These are phyloP conservation scores for Lophium mytilinum DNA, from an alignment of 495 filamentous ascomycete species.

Conservation along the genomic window DNA sequence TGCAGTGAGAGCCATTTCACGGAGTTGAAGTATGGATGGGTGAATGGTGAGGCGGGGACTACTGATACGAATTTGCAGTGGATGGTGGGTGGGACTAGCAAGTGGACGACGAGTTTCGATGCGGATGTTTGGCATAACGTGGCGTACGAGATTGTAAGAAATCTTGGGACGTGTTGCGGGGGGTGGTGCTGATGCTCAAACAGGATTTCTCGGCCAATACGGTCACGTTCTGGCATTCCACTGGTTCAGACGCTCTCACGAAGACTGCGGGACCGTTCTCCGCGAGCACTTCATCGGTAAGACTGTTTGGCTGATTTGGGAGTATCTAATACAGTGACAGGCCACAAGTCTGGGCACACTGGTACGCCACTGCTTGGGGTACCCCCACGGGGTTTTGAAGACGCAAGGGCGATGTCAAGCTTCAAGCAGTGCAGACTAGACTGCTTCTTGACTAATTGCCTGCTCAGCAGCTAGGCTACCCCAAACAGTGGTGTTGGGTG, in stretches of 20 bases:
- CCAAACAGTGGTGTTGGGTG: too few species aligned
- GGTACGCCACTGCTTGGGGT: too few species aligned
- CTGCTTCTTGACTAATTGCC: too few species aligned
- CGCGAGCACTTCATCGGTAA: conserved; percentile 46
- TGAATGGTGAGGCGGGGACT: conserved; percentile 49
- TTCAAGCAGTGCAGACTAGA: too few species aligned
- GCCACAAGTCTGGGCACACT: too few species aligned
- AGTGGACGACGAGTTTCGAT: conserved; percentile 46
- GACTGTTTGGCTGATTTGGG: background rate
- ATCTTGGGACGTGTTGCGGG: background rate
- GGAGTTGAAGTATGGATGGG: conserved; percentile 64
- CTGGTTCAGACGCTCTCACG: conserved; percentile 47
- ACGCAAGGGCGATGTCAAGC: too few species aligned
- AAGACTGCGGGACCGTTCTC: conserved; percentile 50
- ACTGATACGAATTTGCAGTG: conserved; percentile 46
- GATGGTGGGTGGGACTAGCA: conserved; percentile 43
- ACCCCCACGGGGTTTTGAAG: too few species aligned
- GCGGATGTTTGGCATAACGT: conserved; percentile 65
- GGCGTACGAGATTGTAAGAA: conserved; percentile 41
- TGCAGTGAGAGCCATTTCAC: conserved; percentile 58
- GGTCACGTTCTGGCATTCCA: conserved; percentile 64
- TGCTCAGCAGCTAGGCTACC: too few species aligned
- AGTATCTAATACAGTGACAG: background rate
- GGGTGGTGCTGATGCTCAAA: conserved; percentile 38
- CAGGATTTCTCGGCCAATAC: conserved; percentile 48